These are phyloP conservation scores for Solioccasus polychromus DNA, from an alignment of 768 basidiomycete genomes.

Conservation along the genomic window DNA sequence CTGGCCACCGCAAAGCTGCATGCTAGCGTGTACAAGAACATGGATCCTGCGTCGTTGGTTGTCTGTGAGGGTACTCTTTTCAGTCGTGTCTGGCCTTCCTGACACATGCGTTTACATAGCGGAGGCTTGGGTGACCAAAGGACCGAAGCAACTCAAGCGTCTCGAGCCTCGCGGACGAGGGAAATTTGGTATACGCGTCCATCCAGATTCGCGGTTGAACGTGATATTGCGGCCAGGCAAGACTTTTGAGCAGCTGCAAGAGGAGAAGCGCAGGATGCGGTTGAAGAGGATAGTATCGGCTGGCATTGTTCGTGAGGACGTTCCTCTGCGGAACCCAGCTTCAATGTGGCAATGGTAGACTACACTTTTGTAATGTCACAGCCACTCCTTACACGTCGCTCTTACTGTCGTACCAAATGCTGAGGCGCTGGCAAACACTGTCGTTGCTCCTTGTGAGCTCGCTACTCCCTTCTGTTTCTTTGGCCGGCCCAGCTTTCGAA, in stretches of 20 bases:
- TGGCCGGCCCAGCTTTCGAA: conserved; percentile 63
- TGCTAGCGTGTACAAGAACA: conserved; percentile 71
- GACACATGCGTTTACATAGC: conserved; percentile 43
- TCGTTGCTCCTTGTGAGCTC: conserved; percentile 44
- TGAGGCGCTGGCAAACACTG: conserved; percentile 42
- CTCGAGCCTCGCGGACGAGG: conserved; percentile 84
- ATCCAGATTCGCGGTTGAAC: conserved; percentile 70
- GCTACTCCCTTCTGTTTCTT: conserved; percentile 38
- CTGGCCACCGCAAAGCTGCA: conserved; percentile 84
- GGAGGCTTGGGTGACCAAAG: conserved; percentile 94
- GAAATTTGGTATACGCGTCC: conserved; percentile 71
- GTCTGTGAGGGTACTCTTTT: conserved; percentile 59
- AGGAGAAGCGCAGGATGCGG: conserved; percentile 60
- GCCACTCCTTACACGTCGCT: conserved; percentile 22
- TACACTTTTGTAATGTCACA: conserved; percentile 3
- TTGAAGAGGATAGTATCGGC: conserved; percentile 79
- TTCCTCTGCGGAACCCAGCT: conserved; percentile 70
- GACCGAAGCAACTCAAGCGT: conserved; percentile 55
- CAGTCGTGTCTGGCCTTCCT: neutral
- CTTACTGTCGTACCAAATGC: conserved; percentile 35
- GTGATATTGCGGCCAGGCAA: conserved; percentile 81
- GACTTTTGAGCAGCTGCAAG: conserved; percentile 65
- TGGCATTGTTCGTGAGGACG: conserved; percentile 74
- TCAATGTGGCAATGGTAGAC: conserved; percentile 75
- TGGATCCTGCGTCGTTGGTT: conserved; percentile 69